Conservation (phyloP, 2,329 filamentous ascomycete species). For the Ramularia collo-cygni region DNA sequence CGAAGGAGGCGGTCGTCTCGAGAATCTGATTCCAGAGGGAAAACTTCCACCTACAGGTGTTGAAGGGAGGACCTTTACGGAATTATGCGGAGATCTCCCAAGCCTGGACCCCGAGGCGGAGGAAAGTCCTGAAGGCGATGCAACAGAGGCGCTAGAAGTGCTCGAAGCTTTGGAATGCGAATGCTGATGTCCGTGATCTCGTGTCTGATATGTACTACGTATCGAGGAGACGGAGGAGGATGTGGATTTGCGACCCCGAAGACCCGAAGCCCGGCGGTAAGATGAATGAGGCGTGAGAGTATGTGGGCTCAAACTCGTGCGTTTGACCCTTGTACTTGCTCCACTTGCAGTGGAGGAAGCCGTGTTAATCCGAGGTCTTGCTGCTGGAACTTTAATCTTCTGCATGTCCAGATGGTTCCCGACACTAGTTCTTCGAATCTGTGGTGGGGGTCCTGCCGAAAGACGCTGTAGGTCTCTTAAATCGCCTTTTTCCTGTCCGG, state of each 20-base stretch:
- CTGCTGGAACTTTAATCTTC: conserved; percentile 31
- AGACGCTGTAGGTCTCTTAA: conserved; percentile 30
- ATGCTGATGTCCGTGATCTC: conserved; percentile 53
- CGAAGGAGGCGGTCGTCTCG: conserved; percentile 27
- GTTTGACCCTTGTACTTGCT: conserved; percentile 31
- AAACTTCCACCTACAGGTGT: conserved; percentile 66
- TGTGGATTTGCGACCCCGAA: conserved; percentile 89
- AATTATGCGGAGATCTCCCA: conserved; percentile 74
- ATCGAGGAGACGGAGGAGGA: conserved; percentile 92
- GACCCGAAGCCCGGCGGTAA: conserved; percentile 75
- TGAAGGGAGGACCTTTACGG: conserved; percentile 89
- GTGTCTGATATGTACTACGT: conserved; percentile 77
- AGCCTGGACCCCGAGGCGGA: conserved; percentile 53
- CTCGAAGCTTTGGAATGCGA: conserved; percentile 92
- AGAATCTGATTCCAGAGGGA: conserved; percentile 74
- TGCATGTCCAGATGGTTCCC: conserved; percentile 33
- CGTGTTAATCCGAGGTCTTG: conserved; percentile 40
- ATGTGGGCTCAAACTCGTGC: conserved; percentile 58
- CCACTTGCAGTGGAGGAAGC: conserved; percentile 30
- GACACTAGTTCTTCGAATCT: conserved; percentile 27
- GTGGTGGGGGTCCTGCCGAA: conserved; percentile 30
- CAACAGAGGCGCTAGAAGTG: conserved; percentile 64
- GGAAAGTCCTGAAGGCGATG: conserved; percentile 37
- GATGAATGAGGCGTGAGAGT: conserved; percentile 84
- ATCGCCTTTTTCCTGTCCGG: conserved; percentile 14